Base-by-base conservation (phyloP, 2,329 filamentous ascomycete species). In the Exophiala alcalophila region DNA sequence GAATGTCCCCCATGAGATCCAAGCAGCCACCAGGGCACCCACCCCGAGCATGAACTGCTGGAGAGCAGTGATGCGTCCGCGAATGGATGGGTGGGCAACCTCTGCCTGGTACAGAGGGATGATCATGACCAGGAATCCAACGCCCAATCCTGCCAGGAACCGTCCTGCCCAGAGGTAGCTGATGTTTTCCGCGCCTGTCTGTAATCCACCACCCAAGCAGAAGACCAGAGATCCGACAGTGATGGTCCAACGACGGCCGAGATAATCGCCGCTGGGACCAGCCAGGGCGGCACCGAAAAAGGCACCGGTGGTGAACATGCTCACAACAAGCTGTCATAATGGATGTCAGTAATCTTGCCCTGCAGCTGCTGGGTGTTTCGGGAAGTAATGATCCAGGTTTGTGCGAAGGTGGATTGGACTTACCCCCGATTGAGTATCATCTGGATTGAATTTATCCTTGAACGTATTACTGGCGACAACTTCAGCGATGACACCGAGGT, bases 31-130 rank as follows among this genome's bases (percentile, higher is more conserved):
- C 2, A 92, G 73, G 11, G 84, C 70, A 43, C 86, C 86, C 19
- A 91, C 76, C 1, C 85, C 86, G 37, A 91, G 62, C 84, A 90
- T 90, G 59, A 90, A 89, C 57, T 90, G 86, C 61, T 90, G 86
- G 3, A 91, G 69, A 20, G 80, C 77, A 0, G 84, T 89, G 21
- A 92, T 76, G 50, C 81, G 72, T 9, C 86, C 86, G 61, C 86
- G 78, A 57, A 91, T 91, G 44, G 74, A 76, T 1, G 86, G 86
- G 60, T 91, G 86, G 3, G 83, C 81, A 16, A 91, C 73, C 58
- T 92, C 86, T 15, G 83, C 84, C 60, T 90, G 86, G 60, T 89
- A 91, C 0, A 90, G 64, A 2, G 85, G 80, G 25, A 83, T 69
- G 49, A 82, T 78, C 78, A 81, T 82, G 51, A 73, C 72, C 5